Evolutionary conservation across 768 basidiomycete genomes (phyloP), one percentile per base, ranked within the genome.

Genomic region (Tylopilus sp.): DNA sequence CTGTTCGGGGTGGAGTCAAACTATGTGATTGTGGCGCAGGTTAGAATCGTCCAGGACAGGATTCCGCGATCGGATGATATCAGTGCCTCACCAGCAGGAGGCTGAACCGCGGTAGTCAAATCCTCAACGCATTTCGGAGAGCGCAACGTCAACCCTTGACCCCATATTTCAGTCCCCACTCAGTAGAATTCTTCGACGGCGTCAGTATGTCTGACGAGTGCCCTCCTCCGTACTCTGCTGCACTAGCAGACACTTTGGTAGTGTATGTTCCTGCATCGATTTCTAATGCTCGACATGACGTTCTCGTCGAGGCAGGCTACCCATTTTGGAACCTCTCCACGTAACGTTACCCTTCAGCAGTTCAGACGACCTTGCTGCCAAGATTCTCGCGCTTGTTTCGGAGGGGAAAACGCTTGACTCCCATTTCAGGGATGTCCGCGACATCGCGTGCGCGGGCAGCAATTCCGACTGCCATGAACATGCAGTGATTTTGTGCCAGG

Each of bases 191-290:
- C 4, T 25, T 42, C 6, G 45, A 49, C 40, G 8, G 6, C 33
- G 8, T 40, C 42, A 22, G 36, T 45, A 55, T 52, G 56, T 31
- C 40, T 25, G 53, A 22, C 4, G 54, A 56, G 17, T 53, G 38
- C 42, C 60, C 60, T 41, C 60, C 60, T 33, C 57, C 60, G 18
- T 61, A 61, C 26, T 61, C 57, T 36, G 31, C 49, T 33, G 54
- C 48, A 17, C 38, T 28, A 33, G 21, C 38, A 7, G 3, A 22
- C 39, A 42, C 46, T 21, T n/a, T 26, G 13, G 22, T 25, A 4
- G 23, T 28, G 60, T 61, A 22, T 13, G 56, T 58, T 21, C 6
- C 17, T 0, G 9, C 7, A 7, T 20, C 8, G 2, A 12, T 39
- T 15, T 26, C 26, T 2, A 18, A 26, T 22, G 15, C 21, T 36